Conservation (phyloP, 2,329 filamentous ascomycete genomes). For the Basipetospora chlamydospora region DNA sequence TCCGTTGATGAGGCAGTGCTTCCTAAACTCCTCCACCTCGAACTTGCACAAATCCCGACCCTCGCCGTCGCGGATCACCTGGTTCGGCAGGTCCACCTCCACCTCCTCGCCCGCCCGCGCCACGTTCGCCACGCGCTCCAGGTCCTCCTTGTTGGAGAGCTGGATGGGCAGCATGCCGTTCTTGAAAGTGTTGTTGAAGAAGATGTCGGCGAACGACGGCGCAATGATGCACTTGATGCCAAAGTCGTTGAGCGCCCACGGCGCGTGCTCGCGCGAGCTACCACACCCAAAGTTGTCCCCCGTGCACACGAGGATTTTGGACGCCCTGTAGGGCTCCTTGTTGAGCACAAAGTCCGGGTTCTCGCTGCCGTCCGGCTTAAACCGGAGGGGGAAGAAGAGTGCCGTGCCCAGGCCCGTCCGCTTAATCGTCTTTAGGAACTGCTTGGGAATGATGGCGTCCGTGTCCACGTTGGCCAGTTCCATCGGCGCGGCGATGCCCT, state of each 20-base stretch:
- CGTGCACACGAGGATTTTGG: slow-evolving; percentile 85
- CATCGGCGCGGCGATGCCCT: slow-evolving; percentile 76
- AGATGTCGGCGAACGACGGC: slow-evolving; percentile 62
- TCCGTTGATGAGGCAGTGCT: slow-evolving; percentile 86
- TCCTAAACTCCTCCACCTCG: slow-evolving; percentile 83
- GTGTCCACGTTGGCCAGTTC: slow-evolving; percentile 89
- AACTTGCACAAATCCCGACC: slow-evolving; percentile 66
- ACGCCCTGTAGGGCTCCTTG: slow-evolving; percentile 65
- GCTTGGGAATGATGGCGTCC: slow-evolving; percentile 98
- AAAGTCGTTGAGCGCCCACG: slow-evolving; percentile 93
- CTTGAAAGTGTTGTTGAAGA: slow-evolving; percentile 99
- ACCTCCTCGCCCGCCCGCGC: slow-evolving; percentile 69
- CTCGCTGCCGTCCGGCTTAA: slow-evolving; percentile 56
- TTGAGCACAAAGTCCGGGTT: slow-evolving; percentile 81
- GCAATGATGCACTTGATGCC: slow-evolving; percentile 91
- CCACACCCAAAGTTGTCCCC: slow-evolving; percentile 94
- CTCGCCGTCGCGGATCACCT: slow-evolving; percentile 61
- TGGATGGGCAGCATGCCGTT: slow-evolving; percentile 92
- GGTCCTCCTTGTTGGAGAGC: slow-evolving; percentile 50
- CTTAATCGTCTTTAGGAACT: slow-evolving; percentile 99
- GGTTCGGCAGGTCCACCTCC: slow-evolving; percentile 77
- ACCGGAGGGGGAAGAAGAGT: slow-evolving; percentile 76
- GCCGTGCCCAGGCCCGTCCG: slow-evolving; percentile 81
- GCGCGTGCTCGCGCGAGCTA: slow-evolving; percentile 83
- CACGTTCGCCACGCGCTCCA: slow-evolving; percentile 61